Base-by-base conservation (phyloP, 331 rosid species). In the Rosa hybrid region DNA sequence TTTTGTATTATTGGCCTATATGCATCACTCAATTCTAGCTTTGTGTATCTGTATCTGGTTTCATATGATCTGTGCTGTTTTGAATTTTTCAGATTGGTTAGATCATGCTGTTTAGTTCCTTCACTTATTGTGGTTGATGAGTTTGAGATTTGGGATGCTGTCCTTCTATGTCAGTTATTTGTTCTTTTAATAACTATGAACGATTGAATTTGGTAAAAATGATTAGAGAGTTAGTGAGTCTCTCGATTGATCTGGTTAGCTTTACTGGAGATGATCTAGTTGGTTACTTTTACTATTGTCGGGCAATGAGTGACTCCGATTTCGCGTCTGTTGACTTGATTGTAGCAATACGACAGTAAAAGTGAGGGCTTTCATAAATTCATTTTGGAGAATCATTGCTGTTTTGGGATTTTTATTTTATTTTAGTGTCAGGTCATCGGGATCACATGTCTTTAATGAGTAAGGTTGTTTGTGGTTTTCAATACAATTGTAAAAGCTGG, bases 61-160 rank as follows among this genome's bases (percentile, higher is more conserved):
- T 74, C 45, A 71, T 13, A 77, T 71, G 3, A 59, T 46, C 6
- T 74, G 77, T 81, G n/a, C 67, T 18, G 44, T 50, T 72, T 39
- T 38, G 74, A 12, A 39, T 74, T 18, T 59, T 68, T 34, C 18
- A 54, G 76, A 78, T 78, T 75, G 74, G 71, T 78, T 72, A 46
- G 70, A 44, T 84, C 81, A 21, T 25, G 34, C 63, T 25, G 49
- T 27, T 68, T 11, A 12, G 68, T 60, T 27, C 34, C 2, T 62
- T 16, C 46, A 23, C 46, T 68, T 64, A 50, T 45, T 82, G 5
- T 11, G 12, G 21, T 79, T 11, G 65, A 72, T 14, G 7, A 3
- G 46, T 27, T 79, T 34, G 69, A n/a, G 41, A 46, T 70, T 6
- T 12, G 45, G 45, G 34, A 14, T 76, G 41, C 21, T 4, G 20